Conservation (phyloP, 139 green algal genomes). For the Astrephomene gubernaculifera region DNA sequence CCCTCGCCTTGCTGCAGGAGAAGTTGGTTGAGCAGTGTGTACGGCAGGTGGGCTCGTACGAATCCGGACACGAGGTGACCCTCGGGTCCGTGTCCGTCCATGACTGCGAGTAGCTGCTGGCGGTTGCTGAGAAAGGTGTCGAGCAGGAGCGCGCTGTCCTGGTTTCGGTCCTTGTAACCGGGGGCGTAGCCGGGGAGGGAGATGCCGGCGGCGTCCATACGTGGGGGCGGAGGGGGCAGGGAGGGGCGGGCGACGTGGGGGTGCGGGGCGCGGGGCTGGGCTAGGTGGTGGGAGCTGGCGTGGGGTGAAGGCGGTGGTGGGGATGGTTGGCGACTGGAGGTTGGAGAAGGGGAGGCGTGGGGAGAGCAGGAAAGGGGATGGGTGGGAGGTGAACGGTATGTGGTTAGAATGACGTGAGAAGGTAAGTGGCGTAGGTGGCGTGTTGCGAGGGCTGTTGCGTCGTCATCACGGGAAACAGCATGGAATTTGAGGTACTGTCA, state of each 20-base stretch:
- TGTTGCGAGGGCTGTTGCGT: no score
- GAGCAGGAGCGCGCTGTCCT: conserved; percentile 48
- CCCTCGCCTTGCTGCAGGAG: neutral
- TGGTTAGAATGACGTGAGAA: no score
- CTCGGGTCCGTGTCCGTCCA: conserved; percentile 47
- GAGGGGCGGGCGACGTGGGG: neutral
- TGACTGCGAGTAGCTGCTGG: conserved; percentile 30
- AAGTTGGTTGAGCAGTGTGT: conserved; percentile 29
- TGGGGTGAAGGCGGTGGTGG: neutral
- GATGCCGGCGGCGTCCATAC: conserved; percentile 19
- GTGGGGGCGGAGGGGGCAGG: neutral
- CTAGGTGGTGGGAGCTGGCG: neutral
- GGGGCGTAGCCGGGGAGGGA: conserved; percentile 52
- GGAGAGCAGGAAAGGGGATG: no score
- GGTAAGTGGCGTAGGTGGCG: no score
- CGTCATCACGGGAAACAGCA: no score
- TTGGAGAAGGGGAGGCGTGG: no score
- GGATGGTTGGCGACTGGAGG: neutral
- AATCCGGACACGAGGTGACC: conserved; percentile 44
- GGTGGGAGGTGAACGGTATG: no score
- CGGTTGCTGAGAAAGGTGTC: conserved; percentile 31
- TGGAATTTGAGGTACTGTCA: no score
- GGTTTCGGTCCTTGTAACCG: conserved; percentile 61
- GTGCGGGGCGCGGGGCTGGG: neutral
- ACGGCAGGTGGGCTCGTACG: conserved; percentile 24